phyloP scores from a whole-genome alignment of 129 eudicot species.

The Calendula officinalis region DNA sequence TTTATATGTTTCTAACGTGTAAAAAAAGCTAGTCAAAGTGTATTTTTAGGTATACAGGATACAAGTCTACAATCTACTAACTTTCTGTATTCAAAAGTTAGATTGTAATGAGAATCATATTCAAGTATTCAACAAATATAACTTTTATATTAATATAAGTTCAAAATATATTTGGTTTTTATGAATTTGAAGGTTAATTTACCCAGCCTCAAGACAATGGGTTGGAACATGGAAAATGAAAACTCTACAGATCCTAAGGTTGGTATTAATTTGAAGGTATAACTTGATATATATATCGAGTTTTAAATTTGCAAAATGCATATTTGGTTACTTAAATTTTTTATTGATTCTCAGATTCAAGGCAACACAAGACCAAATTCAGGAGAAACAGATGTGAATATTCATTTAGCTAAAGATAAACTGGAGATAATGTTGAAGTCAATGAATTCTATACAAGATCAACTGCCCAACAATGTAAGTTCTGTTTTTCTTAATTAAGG shows the following conservation, averaged over 20 bases:
- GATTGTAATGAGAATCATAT: too few species aligned
- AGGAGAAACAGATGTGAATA: conserved; percentile 46
- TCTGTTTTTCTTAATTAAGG: background rate
- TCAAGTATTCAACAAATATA: too few species aligned
- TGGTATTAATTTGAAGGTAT: conserved; percentile 41
- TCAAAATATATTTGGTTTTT: too few species aligned
- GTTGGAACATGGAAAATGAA: conserved; percentile 35
- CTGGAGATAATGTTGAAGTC: conserved; percentile 62
- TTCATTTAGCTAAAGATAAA: conserved; percentile 57
- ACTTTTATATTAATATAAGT: too few species aligned
- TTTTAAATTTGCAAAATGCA: conserved; percentile 2
- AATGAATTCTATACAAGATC: conserved; percentile 42
- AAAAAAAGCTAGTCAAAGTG: background rate
- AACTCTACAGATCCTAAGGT: conserved; percentile 27
- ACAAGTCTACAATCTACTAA: background rate
- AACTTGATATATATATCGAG: background rate
- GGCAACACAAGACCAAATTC: conserved; percentile 38
- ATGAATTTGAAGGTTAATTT: background rate
- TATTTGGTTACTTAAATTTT: conserved; percentile 8
- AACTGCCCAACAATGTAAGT: conserved; percentile 52
- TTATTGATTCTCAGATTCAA: conserved; percentile 41
- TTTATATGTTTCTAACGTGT: background rate
- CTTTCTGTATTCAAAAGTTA: background rate
- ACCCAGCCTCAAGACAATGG: conserved; percentile 36
- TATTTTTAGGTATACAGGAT: background rate